Base-by-base conservation (phyloP, 1,284 basidiomycete species). In the Ceratobasidium sp. region DNA sequence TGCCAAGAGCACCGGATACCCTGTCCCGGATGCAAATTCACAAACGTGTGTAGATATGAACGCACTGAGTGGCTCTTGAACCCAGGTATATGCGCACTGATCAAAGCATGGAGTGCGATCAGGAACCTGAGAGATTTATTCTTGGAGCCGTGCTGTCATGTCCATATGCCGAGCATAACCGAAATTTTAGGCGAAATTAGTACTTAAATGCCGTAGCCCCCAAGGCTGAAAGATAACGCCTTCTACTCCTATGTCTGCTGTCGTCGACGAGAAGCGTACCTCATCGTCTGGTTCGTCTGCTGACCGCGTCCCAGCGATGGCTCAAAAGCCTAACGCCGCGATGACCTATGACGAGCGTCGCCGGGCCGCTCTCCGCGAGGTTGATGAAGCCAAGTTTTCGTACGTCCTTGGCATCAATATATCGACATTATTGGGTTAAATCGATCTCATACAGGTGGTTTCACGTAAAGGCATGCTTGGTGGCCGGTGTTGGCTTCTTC, bases 401-500 rank as follows among this genome's bases (percentile, higher is more conserved):
- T 87, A 49, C 75, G 58, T 73, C 13, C 43, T 60, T 34, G 25
- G 34, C 58, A 27, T 32, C 64, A 50, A 22, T 38, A 20, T 15
- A 13, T 31, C 17, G 31, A 38, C 31, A 27, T 35, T 58, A 31
- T 20, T 40, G 15, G 25, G 27, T 56, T 22, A 32, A 8, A 7
- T 45, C 22, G 40, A 27, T 70, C 58, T 58, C 22, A 7, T 12
- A 53, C 38, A 72, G 72, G 8, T 75, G 73, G 72, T 83, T 82
- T 74, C 91, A 93, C 75, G 82, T 87, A 54, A 91, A 89, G 76
- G 84, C 69, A 67, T 86, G 85, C 75, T 72, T 88, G 55, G 88
- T 92, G 3, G 89, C 91, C 1, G 89, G 90, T 72, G 87, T 89
- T 12, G 91, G 91, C 38, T 92, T 93, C 82, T 93, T 92, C 80